These are phyloP conservation scores for Flaveria trinervia DNA, from an alignment of 129 eudicot species.

Conservation along the genomic window DNA sequence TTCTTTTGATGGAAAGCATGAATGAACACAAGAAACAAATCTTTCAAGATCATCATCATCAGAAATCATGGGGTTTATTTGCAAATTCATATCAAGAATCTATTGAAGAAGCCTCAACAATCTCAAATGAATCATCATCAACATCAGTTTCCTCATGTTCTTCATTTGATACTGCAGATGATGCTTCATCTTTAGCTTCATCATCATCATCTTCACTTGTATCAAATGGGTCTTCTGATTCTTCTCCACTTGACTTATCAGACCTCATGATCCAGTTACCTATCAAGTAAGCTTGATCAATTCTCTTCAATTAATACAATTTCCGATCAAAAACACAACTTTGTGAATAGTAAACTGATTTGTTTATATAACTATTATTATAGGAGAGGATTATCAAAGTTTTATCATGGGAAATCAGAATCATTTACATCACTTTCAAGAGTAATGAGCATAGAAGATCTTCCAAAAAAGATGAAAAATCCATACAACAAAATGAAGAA, in stretches of 20 bases:
- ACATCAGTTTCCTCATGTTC: conserved; percentile 37
- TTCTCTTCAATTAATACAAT: neutral
- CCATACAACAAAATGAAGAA: conserved; percentile 45
- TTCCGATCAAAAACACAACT: conserved; percentile 2
- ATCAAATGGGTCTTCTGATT: conserved; percentile 36
- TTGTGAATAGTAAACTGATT: neutral
- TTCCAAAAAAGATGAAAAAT: conserved; percentile 55
- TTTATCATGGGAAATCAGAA: conserved; percentile 76
- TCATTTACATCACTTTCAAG: conserved; percentile 72
- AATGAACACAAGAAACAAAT: conserved; percentile 23
- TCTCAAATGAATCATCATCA: conserved; percentile 30
- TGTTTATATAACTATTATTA: conserved; percentile 10
- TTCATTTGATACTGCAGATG: conserved; percentile 49
- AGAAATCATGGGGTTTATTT: conserved; percentile 25
- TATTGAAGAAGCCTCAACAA: conserved; percentile 31
- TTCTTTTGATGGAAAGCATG: conserved; percentile 29
- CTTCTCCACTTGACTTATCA: conserved; percentile 56
- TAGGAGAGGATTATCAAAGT: conserved; percentile 79
- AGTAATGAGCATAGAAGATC: conserved; percentile 77
- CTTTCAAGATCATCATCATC: conserved; percentile 20
- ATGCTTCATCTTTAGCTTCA: conserved; percentile 45
- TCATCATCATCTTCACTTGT: conserved; percentile 43
- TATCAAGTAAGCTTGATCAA: conserved; percentile 60
- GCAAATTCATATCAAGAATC: conserved; percentile 27
- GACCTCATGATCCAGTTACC: conserved; percentile 67